These are phyloP conservation scores for Ceratocystis smalleyi DNA, from an alignment of 2,329 filamentous ascomycete genomes.

Conservation along the genomic window DNA sequence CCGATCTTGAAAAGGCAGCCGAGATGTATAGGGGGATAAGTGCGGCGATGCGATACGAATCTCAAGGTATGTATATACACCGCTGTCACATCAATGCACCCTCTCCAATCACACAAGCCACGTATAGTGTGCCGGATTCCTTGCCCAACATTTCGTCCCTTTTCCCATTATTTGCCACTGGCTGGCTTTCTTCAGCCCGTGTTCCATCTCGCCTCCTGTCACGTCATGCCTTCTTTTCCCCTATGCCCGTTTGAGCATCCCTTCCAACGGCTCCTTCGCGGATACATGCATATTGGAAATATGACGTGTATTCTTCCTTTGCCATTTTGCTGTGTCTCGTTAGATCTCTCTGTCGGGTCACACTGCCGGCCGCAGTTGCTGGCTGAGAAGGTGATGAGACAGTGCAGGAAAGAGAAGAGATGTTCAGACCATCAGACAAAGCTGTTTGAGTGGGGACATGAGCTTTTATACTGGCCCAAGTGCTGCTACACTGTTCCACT, in stretches of 20 bases:
- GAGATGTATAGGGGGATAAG: slow-evolving; percentile 14
- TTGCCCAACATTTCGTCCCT: background rate
- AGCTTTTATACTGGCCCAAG: background rate
- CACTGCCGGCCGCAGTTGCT: background rate
- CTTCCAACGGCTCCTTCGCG: background rate
- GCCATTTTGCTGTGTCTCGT: background rate
- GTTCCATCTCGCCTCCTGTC: background rate
- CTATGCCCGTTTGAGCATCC: background rate
- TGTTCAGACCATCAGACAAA: background rate
- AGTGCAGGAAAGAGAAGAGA: background rate
- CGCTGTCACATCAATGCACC: slow-evolving; percentile 18
- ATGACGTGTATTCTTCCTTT: background rate
- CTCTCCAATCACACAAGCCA: background rate
- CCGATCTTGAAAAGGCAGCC: background rate
- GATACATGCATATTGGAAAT: background rate
- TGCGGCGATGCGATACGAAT: slow-evolving; percentile 13
- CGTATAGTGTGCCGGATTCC: background rate
- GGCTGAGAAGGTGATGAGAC: background rate
- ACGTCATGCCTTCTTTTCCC: background rate
- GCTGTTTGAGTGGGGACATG: background rate
- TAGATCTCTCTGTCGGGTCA: background rate
- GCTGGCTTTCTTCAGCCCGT: background rate
- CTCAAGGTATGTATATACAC: slow-evolving; percentile 10
- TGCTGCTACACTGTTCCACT: background rate
- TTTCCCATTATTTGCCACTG: background rate